Evolutionary conservation across 1,284 basidiomycete genomes (phyloP).

Genomic region (Coniferiporia weirii): DNA sequence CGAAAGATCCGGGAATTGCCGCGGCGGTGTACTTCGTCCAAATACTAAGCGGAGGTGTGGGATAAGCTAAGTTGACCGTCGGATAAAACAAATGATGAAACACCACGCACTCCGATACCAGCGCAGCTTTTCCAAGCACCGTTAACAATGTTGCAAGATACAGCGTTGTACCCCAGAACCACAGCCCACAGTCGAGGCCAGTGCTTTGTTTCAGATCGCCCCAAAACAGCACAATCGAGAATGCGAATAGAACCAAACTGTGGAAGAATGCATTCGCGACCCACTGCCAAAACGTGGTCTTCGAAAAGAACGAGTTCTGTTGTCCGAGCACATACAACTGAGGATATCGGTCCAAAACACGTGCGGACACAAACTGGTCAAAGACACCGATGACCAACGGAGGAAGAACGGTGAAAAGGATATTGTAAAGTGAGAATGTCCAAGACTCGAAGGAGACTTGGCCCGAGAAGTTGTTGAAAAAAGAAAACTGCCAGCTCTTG

Average conservation of each 20-base stretch:
- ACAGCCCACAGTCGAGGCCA: conserved; percentile 86
- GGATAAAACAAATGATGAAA: not conserved
- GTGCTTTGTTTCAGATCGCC: conserved; percentile 78
- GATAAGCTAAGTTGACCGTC: not conserved
- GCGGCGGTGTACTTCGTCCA: conserved; percentile 99
- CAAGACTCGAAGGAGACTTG: conserved; percentile 98
- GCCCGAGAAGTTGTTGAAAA: conserved; percentile 98
- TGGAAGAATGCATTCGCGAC: conserved; percentile 92
- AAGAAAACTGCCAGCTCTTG: conserved; percentile 69
- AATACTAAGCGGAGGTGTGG: conserved; percentile 54
- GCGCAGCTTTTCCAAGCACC: conserved; percentile 93
- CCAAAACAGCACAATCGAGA: conserved; percentile 90
- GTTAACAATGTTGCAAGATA: conserved; percentile 93
- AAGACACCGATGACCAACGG: conserved; percentile 97
- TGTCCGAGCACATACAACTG: conserved; percentile 94
- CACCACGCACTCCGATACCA: conserved; percentile 87
- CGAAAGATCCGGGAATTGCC: conserved; percentile 94
- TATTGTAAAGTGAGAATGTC: conserved; percentile 94
- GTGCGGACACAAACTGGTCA: conserved; percentile 95
- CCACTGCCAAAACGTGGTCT: conserved; percentile 94
- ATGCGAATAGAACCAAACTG: conserved; percentile 84
- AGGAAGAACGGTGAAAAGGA: conserved; percentile 91
- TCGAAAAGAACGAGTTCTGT: conserved; percentile 88
- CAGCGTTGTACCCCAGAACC: conserved; percentile 97
- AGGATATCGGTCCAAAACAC: conserved; percentile 95